Evolutionary conservation across 2,329 filamentous ascomycete species (phyloP), one percentile per base, ranked within the genome.

Genomic region (Claviceps purpurea): DNA sequence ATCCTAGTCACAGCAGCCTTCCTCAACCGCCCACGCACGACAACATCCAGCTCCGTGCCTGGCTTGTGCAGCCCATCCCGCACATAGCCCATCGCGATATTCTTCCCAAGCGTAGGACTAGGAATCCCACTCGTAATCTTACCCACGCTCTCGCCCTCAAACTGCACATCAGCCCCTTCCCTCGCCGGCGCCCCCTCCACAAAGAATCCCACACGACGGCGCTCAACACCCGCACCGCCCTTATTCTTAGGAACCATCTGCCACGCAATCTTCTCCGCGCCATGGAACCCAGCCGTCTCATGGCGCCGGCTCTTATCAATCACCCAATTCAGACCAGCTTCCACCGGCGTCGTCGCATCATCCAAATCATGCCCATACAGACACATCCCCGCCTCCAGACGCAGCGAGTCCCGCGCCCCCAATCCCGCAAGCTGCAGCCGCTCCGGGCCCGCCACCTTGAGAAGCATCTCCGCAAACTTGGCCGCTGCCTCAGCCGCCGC

Each of bases 321-420:
- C 62, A 96, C 79, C 91, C 93, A 98, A 58, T 67, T 64, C 37
- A 82, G 73, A 14, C 68, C 73, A 37, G 69, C 78, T 68, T 81
- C 78, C 56, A 77, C 75, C 16, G 78, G 78, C 16, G 78, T 81
- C 18, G 75, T 81, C n/a, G 68, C 67, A 64, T 95, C 91, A 65
- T 94, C 83, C 40, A 98, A 79, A 67, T 98, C 93, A 70, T 97
- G 89, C n/a, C 93, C 93, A 71, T 98, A 98, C n/a, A 98, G 78
- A 69, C 93, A 98, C 91, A 98, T 95, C 55, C 93, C 93, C 0
- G 93, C 93, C 72, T 98, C 93, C 34, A 98, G 81, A 47, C 93
- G 84, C 54, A 98, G 80, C 56, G 86, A 94, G 68, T 98, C 93
- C 57, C 93, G 81, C 2, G 93, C 89, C 10, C 90, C 93, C 0